Percentiles rank a stretch among this genome's conserved stretches.
Conservation (phyloP, 208 protist species). For the Acanthamoeba quina region DNA sequence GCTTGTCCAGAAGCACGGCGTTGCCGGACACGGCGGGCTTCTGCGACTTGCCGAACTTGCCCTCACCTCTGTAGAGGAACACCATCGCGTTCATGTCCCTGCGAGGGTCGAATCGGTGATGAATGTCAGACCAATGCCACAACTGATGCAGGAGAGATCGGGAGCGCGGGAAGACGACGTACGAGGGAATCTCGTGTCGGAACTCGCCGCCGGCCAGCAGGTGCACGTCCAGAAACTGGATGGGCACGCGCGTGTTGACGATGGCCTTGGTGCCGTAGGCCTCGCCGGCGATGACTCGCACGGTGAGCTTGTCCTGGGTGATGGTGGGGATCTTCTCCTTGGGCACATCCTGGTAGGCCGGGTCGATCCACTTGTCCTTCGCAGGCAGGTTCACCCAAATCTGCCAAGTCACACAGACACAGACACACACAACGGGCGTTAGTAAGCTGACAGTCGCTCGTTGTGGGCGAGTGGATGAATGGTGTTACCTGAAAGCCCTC, state of each 20-base stretch:
- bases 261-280: constrained; percentile 68
- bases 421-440: background rate
- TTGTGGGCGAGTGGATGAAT: background rate
- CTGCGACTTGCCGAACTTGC: constrained; percentile 76
- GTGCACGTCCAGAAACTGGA: constrained; percentile 79
- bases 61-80: constrained; percentile 82
- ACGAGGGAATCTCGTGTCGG: constrained; percentile 74
- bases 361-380: constrained; percentile 90
- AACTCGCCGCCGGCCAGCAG: constrained; percentile 68
- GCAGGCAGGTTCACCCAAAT: constrained; percentile 94
- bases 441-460: background rate
- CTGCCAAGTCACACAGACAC: constrained; percentile 80
- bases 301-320: constrained; percentile 32
- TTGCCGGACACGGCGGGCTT: background rate
- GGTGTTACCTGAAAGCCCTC: constrained; percentile 54
- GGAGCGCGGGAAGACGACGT: background rate
- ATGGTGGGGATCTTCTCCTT: constrained; percentile 80
- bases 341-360: constrained; percentile 86
- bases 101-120: background rate
- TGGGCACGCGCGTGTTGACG: constrained; percentile 71
- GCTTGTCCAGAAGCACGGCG: constrained; percentile 41
- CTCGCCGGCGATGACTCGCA: constrained; percentile 82
- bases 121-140: background rate
- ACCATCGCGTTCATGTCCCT: constrained; percentile 77
- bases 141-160: too few relatives aligned